Percentiles rank a stretch among this genome's conserved stretches.
phyloP scores from a whole-genome alignment of 1,284 basidiomycete genomes.

The Rhodotorula sp. region DNA sequence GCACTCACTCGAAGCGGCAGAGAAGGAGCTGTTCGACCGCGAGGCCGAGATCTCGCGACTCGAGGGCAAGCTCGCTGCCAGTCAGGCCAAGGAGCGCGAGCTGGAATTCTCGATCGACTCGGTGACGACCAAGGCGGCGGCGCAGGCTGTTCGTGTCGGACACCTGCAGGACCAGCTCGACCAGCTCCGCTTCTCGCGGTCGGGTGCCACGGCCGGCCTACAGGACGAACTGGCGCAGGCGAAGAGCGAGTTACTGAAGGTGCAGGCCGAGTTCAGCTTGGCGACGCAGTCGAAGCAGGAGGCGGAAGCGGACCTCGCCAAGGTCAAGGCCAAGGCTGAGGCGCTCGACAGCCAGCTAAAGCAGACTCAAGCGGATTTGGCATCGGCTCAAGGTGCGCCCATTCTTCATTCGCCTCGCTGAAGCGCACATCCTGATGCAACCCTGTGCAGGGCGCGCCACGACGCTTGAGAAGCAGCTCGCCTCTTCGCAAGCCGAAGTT shows the following conservation, averaged over 20 bases:
- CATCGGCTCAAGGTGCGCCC: neutral
- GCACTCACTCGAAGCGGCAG: slow-evolving; percentile 25
- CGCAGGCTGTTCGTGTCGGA: neutral
- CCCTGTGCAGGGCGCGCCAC: slow-evolving; percentile 2
- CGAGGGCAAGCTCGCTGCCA: slow-evolving; percentile 5
- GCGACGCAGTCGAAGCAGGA: neutral
- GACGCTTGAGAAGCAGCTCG: slow-evolving; percentile 24
- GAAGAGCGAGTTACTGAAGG: slow-evolving; percentile 6
- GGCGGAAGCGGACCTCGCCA: slow-evolving; percentile 4
- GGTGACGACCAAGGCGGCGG: slow-evolving; percentile 21
- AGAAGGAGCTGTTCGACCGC: slow-evolving; percentile 30
- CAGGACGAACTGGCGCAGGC: neutral
- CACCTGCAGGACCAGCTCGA: slow-evolving; percentile 23
- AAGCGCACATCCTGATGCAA: too few relatives aligned
- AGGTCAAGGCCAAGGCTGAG: slow-evolving; percentile 18
- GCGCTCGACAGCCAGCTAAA: slow-evolving; percentile 18
- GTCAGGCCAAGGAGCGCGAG: slow-evolving; percentile 14
- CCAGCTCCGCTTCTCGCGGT: slow-evolving; percentile 10
- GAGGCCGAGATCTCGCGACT: slow-evolving; percentile 17
- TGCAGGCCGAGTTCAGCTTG: neutral
- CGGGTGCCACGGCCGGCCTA: too few relatives aligned
- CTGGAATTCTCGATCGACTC: slow-evolving; percentile 21
- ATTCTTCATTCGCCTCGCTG: neutral
- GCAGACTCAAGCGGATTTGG: neutral
- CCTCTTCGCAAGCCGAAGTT: slow-evolving; percentile 14